A percentile compares a stretch with the other conserved stretches of the same genome.
Conservation (phyloP, 2,329 filamentous ascomycete genomes). For the Akanthomyces uredinophilus region DNA sequence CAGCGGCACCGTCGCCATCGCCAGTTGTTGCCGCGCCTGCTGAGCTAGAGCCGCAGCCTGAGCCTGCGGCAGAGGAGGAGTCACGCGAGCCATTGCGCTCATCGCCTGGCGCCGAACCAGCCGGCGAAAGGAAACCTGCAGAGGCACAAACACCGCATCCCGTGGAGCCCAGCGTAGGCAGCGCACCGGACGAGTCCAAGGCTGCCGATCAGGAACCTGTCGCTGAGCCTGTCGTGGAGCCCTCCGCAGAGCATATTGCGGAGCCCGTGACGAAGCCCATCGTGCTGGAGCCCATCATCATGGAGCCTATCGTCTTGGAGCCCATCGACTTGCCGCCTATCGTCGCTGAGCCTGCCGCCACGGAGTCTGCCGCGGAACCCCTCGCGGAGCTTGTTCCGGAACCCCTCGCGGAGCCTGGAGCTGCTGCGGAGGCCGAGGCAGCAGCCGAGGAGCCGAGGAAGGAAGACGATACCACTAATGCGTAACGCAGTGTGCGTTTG, state of each 20-base stretch:
- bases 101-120: neutral
- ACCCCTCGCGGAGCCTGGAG: neutral
- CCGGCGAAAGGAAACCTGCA: neutral
- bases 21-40: neutral
- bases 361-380: neutral
- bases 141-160: neutral
- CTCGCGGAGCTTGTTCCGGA: neutral
- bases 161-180: conserved; percentile 4
- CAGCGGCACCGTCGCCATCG: neutral
- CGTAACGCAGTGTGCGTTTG: neutral
- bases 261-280: neutral
- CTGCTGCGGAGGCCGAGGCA: neutral
- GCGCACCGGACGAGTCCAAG: conserved; percentile 10
- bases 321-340: neutral
- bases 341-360: neutral
- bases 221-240: neutral
- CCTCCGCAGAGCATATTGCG: neutral
- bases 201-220: neutral
- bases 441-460: neutral
- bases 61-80: neutral
- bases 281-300: too few relatives aligned
- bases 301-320: neutral
- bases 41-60: neutral
- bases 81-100: neutral
- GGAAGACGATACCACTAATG: neutral